Conservation (phyloP, 1,284 basidiomycete species). For the Moniliophthora roreri region DNA sequence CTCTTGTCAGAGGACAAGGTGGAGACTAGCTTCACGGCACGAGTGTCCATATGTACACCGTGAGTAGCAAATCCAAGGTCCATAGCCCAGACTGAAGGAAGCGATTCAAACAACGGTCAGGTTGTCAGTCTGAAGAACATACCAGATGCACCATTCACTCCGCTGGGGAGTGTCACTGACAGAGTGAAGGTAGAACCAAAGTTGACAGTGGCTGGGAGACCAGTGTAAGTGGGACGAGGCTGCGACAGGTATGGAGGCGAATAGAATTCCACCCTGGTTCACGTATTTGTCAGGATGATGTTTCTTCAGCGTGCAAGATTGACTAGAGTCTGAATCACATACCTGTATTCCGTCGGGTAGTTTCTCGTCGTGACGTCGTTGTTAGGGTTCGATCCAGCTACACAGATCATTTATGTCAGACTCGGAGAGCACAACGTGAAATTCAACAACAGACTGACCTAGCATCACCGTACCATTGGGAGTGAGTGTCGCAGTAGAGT, state of each 20-base stretch:
- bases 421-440: slow-evolving; percentile 16
- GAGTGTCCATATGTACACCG: slow-evolving; percentile 48
- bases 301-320: slow-evolving; percentile 21
- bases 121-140: background rate
- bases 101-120: slow-evolving; percentile 32
- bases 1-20: slow-evolving; percentile 26
- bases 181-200: slow-evolving; percentile 17
- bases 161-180: slow-evolving; percentile 15
- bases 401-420: slow-evolving; percentile 21
- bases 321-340: background rate
- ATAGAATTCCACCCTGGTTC: slow-evolving; percentile 19
- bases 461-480: slow-evolving; percentile 25
- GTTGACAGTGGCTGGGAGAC: slow-evolving; percentile 39
- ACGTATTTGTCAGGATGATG: no score
- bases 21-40: slow-evolving; percentile 42
- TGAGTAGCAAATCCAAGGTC: slow-evolving; percentile 55
- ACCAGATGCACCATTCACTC: slow-evolving; percentile 17
- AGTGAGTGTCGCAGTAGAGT: slow-evolving; percentile 33
- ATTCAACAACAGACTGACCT: slow-evolving; percentile 6
- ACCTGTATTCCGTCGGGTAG: slow-evolving; percentile 33
- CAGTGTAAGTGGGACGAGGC: slow-evolving; percentile 45
- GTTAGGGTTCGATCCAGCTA: slow-evolving; percentile 55
- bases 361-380: slow-evolving; percentile 50
- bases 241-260: slow-evolving; percentile 20
- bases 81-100: slow-evolving; percentile 24